Base-by-base conservation (phyloP, 1,139 yeast genomes). In the Arxiozyma slooffiae region DNA sequence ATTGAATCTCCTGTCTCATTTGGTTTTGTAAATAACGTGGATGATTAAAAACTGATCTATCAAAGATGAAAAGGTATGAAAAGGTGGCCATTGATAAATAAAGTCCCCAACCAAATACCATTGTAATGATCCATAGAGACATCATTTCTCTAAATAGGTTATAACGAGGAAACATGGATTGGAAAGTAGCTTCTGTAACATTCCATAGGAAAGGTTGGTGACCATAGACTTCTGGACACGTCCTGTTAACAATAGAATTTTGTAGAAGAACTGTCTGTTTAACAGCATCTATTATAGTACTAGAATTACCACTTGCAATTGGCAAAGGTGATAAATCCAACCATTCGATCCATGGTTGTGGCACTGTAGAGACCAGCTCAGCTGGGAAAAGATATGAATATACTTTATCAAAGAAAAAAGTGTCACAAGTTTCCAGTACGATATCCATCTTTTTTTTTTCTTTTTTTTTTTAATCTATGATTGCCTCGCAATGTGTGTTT, bases 11-110 rank as follows among this genome's bases (percentile, higher is more conserved):
- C 67, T 87, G 71, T 7, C 77, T 70, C 77, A 92, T 81, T 71
- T 92, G 98, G 71, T 92, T 90, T 68, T 92, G 92, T 70, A 92
- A 78, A 70, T 87, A 92, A 67, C 96, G 80, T 53, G 98, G 98
- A 67, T 92, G 98, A 71, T 92, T 86, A 76, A 92, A 88, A 53
- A 89, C 86, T 53, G 82, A 81, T 63, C 81, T 83, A 70, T 92
- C 97, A 67, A 87, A 92, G 34, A 92, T 82, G 60, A 82, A 80
- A 46, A 75, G 58, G 67, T 86, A 92, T 16, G 95, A 82, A 37
- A 85, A 61, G 17, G 81, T 73, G 9, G 97, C 97, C 49, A 82
- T 85, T n/a, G 70, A 57, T 49, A 89, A 73, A 70, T 92, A 92
- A 48, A 90, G 71, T 17, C 82, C 49, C 85, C 92, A 82, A 41